Evolutionary conservation across 768 basidiomycete species (phyloP).

Genomic region (Tricholoma sp.): DNA sequence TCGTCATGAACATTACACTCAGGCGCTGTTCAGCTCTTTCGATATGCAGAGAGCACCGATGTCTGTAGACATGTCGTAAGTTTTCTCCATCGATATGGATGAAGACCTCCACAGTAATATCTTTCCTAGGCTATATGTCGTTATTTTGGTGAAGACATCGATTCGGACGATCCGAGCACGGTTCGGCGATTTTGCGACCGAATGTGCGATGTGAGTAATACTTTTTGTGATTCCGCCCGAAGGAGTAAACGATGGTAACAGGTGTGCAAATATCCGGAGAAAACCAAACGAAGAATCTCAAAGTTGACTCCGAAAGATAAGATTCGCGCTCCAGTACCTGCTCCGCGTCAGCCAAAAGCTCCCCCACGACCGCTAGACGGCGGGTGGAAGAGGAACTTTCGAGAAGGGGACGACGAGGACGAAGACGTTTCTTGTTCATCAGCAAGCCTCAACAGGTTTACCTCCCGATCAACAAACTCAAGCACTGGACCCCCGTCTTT

Average conservation of each 20-base stretch:
- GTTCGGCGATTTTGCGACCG: constrained; percentile 54
- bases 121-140: constrained; percentile 59
- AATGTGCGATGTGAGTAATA: constrained; percentile 72
- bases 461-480: not conserved
- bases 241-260: constrained; percentile 18
- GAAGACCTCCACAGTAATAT: not conserved
- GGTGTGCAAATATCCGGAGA: constrained; percentile 79
- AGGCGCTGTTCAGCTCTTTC: constrained; percentile 23
- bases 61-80: constrained; percentile 68
- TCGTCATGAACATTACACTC: not conserved
- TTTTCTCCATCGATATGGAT: not conserved
- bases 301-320: constrained; percentile 41
- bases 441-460: too few species aligned
- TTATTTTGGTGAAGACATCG: constrained; percentile 72
- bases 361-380: not conserved
- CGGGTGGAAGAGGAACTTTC: constrained; percentile 2
- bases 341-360: not conserved
- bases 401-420: constrained; percentile 3
- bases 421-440: not conserved
- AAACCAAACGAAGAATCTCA: constrained; percentile 42
- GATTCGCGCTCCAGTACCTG: not conserved
- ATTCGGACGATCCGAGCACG: constrained; percentile 38
- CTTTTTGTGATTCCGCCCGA: not conserved
- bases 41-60: constrained; percentile 53
- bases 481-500: not conserved